Evolutionary conservation across 169 alveolate genomes (phyloP), one percentile per base, ranked within the genome.

Genomic region (Blepharisma undulans): DNA sequence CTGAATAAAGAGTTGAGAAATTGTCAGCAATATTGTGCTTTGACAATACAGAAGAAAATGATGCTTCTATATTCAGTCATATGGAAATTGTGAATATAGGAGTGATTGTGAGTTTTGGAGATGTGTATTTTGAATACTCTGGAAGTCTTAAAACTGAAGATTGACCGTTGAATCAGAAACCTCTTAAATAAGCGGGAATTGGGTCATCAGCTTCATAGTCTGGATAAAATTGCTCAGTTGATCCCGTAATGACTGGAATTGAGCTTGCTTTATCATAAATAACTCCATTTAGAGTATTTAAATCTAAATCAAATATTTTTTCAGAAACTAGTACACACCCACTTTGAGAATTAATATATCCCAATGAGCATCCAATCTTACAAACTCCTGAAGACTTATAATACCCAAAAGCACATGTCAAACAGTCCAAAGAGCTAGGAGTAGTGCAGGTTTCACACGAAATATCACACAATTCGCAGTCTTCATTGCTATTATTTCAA

Each of bases 241-340:
- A 22, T 4, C 89, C 89, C 7, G 89, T 82, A 12, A 82, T 72
- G 10, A 33, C 89, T 36, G 89, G 89, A 10, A 82, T 82, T 25
- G 34, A 21, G 60, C 29, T 22, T 19, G 29, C 76, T 4, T 19
- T 36, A 82, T 82, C 89, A 60, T 82, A 82, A 34, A 82, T 72
- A 16, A 82, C 89, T 36, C 77, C 77, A 32, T 82, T 30, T 3
- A 82, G 8, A 32, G 33, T 82, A 48, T 82, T 82, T 1, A 78
- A 12, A 4, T 29, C 34, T 36, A 78, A 27, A n/a, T 78, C 60
- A 25, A 78, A 21, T 2, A 78, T 5, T 5, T 5, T 78, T 4
- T 36, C 34, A 0, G 8, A 6, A 0, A 6, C 34, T 6, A 78
- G 14, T 14, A 82, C 89, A 82, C 89, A 82, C 12, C 60, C 34